These are phyloP conservation scores for Planoprotostelium fungivorum DNA, from an alignment of 78 protist species.

Conservation along the genomic window DNA sequence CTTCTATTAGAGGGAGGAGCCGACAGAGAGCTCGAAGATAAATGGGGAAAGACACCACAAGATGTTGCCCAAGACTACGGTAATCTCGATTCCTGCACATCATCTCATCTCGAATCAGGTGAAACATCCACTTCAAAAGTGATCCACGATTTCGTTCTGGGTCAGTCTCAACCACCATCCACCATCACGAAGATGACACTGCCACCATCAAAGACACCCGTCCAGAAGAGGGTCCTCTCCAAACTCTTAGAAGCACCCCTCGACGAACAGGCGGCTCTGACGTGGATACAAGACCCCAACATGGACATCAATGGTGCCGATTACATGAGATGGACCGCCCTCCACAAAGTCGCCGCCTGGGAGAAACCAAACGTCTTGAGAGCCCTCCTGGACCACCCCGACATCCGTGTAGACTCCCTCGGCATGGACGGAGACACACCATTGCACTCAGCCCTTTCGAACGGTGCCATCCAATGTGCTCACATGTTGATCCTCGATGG, in stretches of 20 bases:
- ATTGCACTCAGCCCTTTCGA: background rate
- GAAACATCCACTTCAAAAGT: background rate
- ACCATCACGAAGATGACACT: no score
- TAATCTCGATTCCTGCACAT: background rate
- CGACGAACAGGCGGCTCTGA: background rate
- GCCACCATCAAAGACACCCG: background rate
- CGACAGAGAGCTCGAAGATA: constrained; percentile 1
- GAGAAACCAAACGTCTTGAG: background rate
- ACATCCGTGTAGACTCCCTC: background rate
- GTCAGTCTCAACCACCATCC: background rate
- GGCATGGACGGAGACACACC: background rate
- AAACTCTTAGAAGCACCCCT: constrained; percentile 4
- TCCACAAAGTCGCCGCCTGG: constrained; percentile 8
- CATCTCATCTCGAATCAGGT: background rate
- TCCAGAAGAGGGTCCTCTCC: background rate
- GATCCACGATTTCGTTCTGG: background rate
- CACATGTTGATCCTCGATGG: background rate
- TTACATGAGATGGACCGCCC: constrained; percentile 5
- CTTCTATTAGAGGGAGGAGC: background rate
- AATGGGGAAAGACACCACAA: background rate
- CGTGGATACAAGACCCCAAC: background rate
- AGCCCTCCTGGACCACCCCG: background rate
- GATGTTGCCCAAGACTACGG: constrained; percentile 4
- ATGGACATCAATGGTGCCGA: constrained; percentile 9
- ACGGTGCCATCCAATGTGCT: background rate